phyloP scores from a whole-genome alignment of 2,329 filamentous ascomycete genomes.

The Trichoderma hamatum region DNA sequence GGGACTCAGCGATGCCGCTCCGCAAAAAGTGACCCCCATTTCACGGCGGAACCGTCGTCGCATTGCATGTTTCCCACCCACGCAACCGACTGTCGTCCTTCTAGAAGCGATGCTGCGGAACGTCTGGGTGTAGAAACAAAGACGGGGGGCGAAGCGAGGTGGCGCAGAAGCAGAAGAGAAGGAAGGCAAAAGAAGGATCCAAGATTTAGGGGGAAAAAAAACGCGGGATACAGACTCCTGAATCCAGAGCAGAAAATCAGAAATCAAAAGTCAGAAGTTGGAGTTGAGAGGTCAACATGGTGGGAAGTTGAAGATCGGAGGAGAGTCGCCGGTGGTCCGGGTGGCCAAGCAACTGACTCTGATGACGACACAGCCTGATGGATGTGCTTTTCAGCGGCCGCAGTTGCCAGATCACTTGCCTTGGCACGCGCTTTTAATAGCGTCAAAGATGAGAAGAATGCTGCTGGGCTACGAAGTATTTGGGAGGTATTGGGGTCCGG shows the following conservation, averaged over 20 bases:
- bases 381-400: conserved; percentile 12
- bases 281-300: background rate
- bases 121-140: background rate
- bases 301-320: background rate
- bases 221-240: background rate
- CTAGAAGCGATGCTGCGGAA: background rate
- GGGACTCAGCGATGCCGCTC: conserved; percentile 9
- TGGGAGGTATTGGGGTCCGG: background rate
- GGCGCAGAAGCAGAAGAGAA: background rate
- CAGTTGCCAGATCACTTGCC: conserved; percentile 4
- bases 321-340: background rate
- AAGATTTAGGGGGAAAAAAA: background rate
- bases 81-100: background rate
- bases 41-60: conserved; percentile 2
- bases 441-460: background rate
- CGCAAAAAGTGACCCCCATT: conserved; percentile 10
- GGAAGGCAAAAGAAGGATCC: background rate
- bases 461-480: background rate
- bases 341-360: conserved; percentile 3
- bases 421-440: background rate
- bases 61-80: conserved; percentile 19
- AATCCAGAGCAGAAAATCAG: background rate
- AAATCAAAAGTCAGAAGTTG: conserved; percentile 8
- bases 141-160: background rate
- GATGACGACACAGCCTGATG: conserved; percentile 1